These are phyloP conservation scores for Maudiozyma bulderi DNA, from an alignment of 805 yeast species.

Conservation along the genomic window DNA sequence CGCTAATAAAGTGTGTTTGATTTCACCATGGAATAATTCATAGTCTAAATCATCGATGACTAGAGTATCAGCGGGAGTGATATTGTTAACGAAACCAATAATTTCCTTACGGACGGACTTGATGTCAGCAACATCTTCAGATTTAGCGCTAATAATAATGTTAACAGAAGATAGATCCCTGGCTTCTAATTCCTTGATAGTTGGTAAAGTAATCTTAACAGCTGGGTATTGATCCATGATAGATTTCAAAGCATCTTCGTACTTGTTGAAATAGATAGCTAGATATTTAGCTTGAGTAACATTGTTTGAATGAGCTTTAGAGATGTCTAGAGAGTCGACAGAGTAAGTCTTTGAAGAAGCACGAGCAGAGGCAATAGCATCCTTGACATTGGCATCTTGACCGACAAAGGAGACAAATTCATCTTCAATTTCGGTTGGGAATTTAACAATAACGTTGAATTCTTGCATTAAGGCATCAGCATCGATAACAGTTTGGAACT, in stretches of 20 bases:
- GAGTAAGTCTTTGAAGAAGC: conserved; percentile 47
- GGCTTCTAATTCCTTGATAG: conserved; percentile 35
- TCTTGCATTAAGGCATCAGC: conserved; percentile 41
- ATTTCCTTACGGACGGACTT: conserved; percentile 61
- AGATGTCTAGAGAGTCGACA: conserved; percentile 66
- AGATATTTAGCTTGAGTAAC: conserved; percentile 65
- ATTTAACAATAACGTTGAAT: conserved; percentile 46
- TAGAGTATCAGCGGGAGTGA: conserved; percentile 57
- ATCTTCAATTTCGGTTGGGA: conserved; percentile 40
- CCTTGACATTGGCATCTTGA: conserved; percentile 43
- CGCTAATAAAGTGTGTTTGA: conserved; percentile 17
- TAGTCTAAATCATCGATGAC: conserved; percentile 56
- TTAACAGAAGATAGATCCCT: conserved; percentile 31
- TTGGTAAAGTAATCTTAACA: conserved; percentile 41
- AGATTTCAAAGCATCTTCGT: conserved; percentile 35
- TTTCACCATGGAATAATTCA: conserved; percentile 24
- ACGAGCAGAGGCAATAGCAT: conserved; percentile 58
- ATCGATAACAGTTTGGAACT: conserved; percentile 62
- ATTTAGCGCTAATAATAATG: conserved; percentile 51
- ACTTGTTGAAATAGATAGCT: conserved; percentile 52
- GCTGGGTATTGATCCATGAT: conserved; percentile 33
- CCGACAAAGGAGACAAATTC: conserved; percentile 55
- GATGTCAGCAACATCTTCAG: conserved; percentile 39
- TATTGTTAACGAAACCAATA: conserved; percentile 61
- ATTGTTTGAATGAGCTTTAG: conserved; percentile 82